Conservation (phyloP, 1,284 basidiomycete species). For the Neonothopanus nambi region DNA sequence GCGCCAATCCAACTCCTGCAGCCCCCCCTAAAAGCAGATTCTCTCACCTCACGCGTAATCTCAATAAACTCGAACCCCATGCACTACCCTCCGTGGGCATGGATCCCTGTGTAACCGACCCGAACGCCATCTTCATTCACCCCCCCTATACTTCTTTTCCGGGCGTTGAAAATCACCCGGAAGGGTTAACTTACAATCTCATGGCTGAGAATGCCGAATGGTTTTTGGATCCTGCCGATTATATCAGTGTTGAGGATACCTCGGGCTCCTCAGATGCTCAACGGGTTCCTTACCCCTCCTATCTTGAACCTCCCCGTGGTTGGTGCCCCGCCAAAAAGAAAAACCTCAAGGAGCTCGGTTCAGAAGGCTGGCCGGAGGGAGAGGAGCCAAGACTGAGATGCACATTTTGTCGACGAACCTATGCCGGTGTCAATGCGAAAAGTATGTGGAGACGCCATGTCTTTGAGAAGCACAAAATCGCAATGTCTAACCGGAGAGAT, state of each 20-base stretch:
- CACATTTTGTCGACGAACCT: conserved; percentile 77
- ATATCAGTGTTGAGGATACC: conserved; percentile 40
- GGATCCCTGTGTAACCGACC: conserved; percentile 66
- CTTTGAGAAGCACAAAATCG: conserved; percentile 83
- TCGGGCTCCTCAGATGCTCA: conserved; percentile 26
- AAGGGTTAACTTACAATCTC: conserved; percentile 66
- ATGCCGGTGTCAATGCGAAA: conserved; percentile 81
- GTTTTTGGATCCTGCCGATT: conserved; percentile 73
- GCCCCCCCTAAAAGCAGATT: conserved; percentile 20
- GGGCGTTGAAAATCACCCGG: conserved; percentile 54
- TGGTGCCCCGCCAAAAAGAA: conserved; percentile 82
- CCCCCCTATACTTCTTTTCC: conserved; percentile 71
- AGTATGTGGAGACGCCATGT: conserved; percentile 87
- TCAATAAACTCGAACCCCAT: conserved; percentile 33
- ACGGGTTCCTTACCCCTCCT: conserved; percentile 66
- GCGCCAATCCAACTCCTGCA: conserved; percentile 25
- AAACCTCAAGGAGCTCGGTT: conserved; percentile 61
- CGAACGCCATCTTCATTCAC: conserved; percentile 64
- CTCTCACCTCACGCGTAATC: conserved; percentile 4
- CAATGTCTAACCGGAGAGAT: conserved; percentile 80
- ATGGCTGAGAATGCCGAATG: conserved; percentile 72
- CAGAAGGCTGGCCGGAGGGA: conserved; percentile 71
- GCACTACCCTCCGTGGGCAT: conserved; percentile 52
- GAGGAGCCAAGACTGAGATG: conserved; percentile 75
- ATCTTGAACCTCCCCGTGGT: conserved; percentile 75